Conservation (phyloP, 306 rosid genomes). For the Gillenia trifoliata region DNA sequence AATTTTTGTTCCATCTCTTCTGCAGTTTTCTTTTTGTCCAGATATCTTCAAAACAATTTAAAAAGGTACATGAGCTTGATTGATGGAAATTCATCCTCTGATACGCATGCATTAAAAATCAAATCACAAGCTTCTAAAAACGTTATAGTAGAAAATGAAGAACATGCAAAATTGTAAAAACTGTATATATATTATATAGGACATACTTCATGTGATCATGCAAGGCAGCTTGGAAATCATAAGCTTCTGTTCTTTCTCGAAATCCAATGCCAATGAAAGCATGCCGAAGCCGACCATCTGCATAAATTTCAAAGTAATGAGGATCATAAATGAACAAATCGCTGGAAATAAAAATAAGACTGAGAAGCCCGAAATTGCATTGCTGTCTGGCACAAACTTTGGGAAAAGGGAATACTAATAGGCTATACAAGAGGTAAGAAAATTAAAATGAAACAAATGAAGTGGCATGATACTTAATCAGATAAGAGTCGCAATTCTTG, state of each 20-base stretch:
- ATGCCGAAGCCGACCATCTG: slow-evolving; percentile 90
- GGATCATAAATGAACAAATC: not conserved
- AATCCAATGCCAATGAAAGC: slow-evolving; percentile 96
- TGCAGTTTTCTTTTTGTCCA: slow-evolving; percentile 89
- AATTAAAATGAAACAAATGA: not conserved
- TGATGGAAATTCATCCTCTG: slow-evolving; percentile 7
- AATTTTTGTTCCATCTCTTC: slow-evolving; percentile 94
- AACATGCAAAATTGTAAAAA: slow-evolving; percentile 9
- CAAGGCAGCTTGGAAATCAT: slow-evolving; percentile 96
- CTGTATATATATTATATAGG: slow-evolving; percentile 21
- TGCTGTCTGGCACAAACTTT: not conserved
- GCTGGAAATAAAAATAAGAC: not conserved
- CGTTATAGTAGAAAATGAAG: slow-evolving; percentile 8
- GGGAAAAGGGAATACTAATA: not conserved
- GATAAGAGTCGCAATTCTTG: not conserved
- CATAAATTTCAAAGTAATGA: slow-evolving; percentile 19
- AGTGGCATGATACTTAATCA: not conserved
- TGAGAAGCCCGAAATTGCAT: not conserved
- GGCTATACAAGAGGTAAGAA: not conserved
- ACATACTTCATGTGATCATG: slow-evolving; percentile 94
- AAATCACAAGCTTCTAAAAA: slow-evolving; percentile 2
- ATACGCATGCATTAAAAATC: not conserved
- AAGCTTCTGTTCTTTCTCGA: slow-evolving; percentile 95
- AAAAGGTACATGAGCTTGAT: slow-evolving; percentile 12
- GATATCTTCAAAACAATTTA: slow-evolving; percentile 49